A percentile compares a stretch with the other conserved stretches of the same genome.
phyloP scores from a whole-genome alignment of 2,329 filamentous ascomycete genomes.

The Trichoderma polysporum region DNA sequence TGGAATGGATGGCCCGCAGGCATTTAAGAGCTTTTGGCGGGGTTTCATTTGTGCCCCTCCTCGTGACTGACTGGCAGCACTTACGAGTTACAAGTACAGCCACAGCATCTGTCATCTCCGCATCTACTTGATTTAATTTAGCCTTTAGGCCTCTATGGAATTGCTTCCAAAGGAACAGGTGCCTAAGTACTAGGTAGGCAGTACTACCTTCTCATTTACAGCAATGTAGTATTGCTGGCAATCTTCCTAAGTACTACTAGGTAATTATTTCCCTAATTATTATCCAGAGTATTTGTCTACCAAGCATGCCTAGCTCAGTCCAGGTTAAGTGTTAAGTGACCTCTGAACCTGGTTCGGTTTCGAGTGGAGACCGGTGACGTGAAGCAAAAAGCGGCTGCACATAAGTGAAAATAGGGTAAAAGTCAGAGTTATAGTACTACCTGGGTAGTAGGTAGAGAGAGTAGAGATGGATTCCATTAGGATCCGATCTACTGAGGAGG shows the following conservation, averaged over 20 bases:
- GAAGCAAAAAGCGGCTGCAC: not conserved
- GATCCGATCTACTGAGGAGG: not conserved
- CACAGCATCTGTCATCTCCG: not conserved
- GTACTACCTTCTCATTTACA: too few species aligned
- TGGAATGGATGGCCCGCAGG: not conserved
- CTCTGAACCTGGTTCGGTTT: not conserved
- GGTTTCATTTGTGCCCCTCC: not conserved
- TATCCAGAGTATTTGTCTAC: not conserved
- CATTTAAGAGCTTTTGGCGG: not conserved
- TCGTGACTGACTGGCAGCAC: not conserved
- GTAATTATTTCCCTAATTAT: not conserved
- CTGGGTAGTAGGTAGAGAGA: not conserved
- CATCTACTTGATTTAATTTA: not conserved
- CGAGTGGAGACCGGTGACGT: not conserved
- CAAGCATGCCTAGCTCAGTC: not conserved
- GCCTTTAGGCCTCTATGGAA: not conserved
- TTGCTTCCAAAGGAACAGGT: not conserved
- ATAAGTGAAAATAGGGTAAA: not conserved
- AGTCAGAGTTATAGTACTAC: not conserved
- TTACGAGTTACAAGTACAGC: not conserved
- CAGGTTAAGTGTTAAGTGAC: not conserved
- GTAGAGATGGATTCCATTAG: not conserved
- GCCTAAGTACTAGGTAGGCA: too few species aligned
- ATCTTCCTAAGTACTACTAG: not conserved
- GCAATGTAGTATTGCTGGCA: too few species aligned